phyloP scores from a whole-genome alignment of 2,329 filamentous ascomycete species.

The Sporothrix pseudoabietina region DNA sequence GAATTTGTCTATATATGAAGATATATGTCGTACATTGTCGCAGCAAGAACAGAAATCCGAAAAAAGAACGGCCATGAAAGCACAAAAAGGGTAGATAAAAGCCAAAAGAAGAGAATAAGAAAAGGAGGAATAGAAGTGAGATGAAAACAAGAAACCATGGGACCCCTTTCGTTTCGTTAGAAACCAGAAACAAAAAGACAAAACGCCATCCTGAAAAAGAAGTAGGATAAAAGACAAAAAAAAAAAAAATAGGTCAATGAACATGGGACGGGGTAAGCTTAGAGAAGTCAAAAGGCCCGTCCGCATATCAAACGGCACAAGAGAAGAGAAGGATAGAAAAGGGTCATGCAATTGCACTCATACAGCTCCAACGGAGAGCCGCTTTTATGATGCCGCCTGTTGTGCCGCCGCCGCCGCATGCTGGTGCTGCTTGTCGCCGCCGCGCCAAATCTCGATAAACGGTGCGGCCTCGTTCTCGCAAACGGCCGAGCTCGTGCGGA shows the following conservation, averaged over 20 bases:
- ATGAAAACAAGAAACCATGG: background rate
- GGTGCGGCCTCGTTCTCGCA: constrained; percentile 71
- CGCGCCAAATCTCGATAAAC: constrained; percentile 53
- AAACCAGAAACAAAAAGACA: constrained; percentile 6
- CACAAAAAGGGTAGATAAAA: background rate
- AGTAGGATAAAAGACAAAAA: background rate
- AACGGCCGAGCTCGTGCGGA: constrained; percentile 55
- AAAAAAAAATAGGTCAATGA: background rate
- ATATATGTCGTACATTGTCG: constrained; percentile 19
- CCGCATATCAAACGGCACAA: constrained; percentile 17
- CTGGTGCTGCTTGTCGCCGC: constrained; percentile 35
- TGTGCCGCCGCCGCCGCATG: background rate
- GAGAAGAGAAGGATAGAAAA: constrained; percentile 18
- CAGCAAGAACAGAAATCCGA: background rate
- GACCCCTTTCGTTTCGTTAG: constrained; percentile 13
- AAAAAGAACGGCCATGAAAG: background rate
- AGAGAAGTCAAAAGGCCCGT: background rate
- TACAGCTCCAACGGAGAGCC: background rate
- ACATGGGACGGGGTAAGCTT: background rate
- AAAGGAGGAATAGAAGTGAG: background rate
- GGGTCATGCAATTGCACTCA: constrained; percentile 13
- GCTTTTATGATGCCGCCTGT: constrained; percentile 6
- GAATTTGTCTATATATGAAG: constrained; percentile 18
- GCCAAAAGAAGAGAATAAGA: background rate
- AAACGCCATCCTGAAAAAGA: constrained; percentile 26